These are phyloP conservation scores for Candida smagusa DNA, from an alignment of 1,139 yeast species.

Conservation along the genomic window DNA sequence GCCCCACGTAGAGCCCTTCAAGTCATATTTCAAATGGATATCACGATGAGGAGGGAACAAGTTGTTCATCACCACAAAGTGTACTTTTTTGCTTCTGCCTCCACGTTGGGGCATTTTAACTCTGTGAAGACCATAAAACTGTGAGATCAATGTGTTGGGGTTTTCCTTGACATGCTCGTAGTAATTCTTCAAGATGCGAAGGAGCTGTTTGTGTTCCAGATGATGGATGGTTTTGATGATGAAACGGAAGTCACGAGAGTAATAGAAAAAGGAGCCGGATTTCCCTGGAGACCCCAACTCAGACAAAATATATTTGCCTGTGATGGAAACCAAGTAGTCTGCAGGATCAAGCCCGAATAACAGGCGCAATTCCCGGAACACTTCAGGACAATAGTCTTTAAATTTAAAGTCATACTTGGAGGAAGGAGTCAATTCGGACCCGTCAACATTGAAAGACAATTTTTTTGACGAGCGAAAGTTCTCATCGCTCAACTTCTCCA, in stretches of 20 bases:
- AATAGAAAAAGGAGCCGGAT: constrained; percentile 94
- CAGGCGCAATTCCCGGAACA: constrained; percentile 78
- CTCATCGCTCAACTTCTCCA: constrained; percentile 63
- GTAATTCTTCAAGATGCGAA: constrained; percentile 73
- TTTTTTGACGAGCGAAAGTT: constrained; percentile 76
- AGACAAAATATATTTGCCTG: constrained; percentile 87
- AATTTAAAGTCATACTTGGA: constrained; percentile 95
- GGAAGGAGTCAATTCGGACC: constrained; percentile 87
- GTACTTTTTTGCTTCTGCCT: constrained; percentile 68
- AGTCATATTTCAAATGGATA: constrained; percentile 80
- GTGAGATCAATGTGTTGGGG: constrained; percentile 87
- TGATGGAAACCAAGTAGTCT: constrained; percentile 86
- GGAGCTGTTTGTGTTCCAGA: constrained; percentile 81
- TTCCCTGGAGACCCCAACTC: constrained; percentile 97
- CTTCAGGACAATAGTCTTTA: constrained; percentile 94
- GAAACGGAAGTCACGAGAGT: constrained; percentile 87
- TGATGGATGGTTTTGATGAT: constrained; percentile 96
- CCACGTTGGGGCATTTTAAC: constrained; percentile 67
- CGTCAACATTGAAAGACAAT: constrained; percentile 81
- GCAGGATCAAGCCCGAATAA: constrained; percentile 91
- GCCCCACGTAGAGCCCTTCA: constrained; percentile 93
- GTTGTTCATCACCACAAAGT: constrained; percentile 95
- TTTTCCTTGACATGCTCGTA: constrained; percentile 75
- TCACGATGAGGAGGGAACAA: constrained; percentile 93
- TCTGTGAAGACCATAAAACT: constrained; percentile 93